These are phyloP conservation scores for Leucocoprinus leucothites DNA, from an alignment of 768 basidiomycete species.

Conservation along the genomic window DNA sequence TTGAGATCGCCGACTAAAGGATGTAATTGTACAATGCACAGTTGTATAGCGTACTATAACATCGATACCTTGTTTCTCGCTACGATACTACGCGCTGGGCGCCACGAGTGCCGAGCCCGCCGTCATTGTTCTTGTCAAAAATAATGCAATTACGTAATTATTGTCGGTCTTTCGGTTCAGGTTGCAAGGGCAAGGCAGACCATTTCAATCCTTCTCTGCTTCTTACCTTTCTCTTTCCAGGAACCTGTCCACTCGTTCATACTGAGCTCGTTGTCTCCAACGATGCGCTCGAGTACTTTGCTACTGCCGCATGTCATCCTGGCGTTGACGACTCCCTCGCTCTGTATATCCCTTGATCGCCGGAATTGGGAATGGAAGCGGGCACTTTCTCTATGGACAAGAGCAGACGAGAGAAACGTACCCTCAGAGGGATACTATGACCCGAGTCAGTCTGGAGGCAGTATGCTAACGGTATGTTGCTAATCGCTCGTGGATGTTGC, in stretches of 20 bases:
- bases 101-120: not conserved
- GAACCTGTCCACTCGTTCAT: not conserved
- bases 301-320: conserved; percentile 16
- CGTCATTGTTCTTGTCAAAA: not conserved
- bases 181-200: not conserved
- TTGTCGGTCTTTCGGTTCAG: too few species aligned
- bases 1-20: conserved; percentile 58
- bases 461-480: conserved; percentile 63
- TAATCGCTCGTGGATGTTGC: not conserved
- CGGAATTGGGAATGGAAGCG: conserved; percentile 17
- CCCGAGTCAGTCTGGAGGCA: conserved; percentile 56
- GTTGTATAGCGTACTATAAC: not conserved
- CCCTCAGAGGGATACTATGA: conserved; percentile 59
- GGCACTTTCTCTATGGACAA: not conserved
- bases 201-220: conserved; percentile 6
- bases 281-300: conserved; percentile 15
- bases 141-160: conserved; percentile 8
- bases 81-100: not conserved
- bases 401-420: conserved; percentile 24
- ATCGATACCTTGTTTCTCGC: conserved; percentile 1
- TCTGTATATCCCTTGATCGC: conserved; percentile 15
- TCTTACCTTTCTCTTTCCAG: not conserved
- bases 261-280: not conserved
- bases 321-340: conserved; percentile 17
- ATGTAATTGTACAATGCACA: not conserved